Percentiles rank a stretch among this genome's conserved stretches.
phyloP scores from a whole-genome alignment of 495 filamentous ascomycete species.

The Hypomontagnella submonticulosa region DNA sequence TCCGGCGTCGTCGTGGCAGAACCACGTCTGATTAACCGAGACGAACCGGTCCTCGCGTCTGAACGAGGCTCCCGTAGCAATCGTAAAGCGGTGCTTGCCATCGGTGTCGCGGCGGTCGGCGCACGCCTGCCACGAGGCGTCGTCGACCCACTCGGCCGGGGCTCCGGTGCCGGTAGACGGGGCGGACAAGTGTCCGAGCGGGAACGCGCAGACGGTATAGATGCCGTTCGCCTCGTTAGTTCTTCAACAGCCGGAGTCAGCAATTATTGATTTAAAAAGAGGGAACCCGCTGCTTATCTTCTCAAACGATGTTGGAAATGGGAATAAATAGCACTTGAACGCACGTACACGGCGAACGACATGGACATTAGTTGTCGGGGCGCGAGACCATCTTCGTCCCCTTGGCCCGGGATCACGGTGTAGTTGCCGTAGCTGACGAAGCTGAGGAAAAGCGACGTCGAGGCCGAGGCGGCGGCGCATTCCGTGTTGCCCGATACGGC shows the following conservation, averaged over 20 bases:
- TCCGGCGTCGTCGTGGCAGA: slow-evolving; percentile 39
- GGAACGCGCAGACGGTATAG: slow-evolving; percentile 39
- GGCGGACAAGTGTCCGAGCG: slow-evolving; percentile 26
- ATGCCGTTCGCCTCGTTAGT: slow-evolving; percentile 32
- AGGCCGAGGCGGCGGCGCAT: slow-evolving; percentile 22
- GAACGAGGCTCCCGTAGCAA: slow-evolving; percentile 40
- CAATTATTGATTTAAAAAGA: too few species aligned
- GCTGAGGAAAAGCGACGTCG: slow-evolving; percentile 21
- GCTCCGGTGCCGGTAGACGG: background rate
- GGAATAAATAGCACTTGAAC: too few species aligned
- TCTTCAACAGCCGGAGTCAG: too few species aligned
- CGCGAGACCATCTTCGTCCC: slow-evolving; percentile 27
- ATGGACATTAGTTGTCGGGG: slow-evolving; percentile 36
- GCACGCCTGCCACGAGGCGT: slow-evolving; percentile 38
- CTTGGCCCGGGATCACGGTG: slow-evolving; percentile 28
- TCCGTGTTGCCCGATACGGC: slow-evolving; percentile 20
- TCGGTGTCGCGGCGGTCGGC: slow-evolving; percentile 41
- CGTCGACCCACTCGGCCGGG: slow-evolving; percentile 25
- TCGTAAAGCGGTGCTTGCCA: slow-evolving; percentile 39
- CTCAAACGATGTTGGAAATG: too few species aligned
- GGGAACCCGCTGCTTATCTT: too few species aligned
- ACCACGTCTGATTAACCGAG: slow-evolving; percentile 42
- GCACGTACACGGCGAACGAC: slow-evolving; percentile 37
- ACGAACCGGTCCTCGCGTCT: slow-evolving; percentile 7
- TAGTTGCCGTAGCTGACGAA: slow-evolving; percentile 46